These are phyloP conservation scores for Neolentinus lepideus DNA, from an alignment of 1,284 basidiomycete genomes.

Conservation along the genomic window DNA sequence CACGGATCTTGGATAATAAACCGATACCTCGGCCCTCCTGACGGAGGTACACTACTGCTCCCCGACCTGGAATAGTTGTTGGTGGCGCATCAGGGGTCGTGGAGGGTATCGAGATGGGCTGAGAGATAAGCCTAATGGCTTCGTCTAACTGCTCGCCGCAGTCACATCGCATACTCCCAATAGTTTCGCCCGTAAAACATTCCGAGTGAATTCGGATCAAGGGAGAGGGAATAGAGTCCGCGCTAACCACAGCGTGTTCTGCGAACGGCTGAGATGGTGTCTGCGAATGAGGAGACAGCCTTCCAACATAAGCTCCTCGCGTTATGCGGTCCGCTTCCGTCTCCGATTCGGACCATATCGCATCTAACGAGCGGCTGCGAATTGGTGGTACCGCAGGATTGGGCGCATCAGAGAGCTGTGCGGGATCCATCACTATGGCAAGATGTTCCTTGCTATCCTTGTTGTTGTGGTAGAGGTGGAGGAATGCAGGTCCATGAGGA, in stretches of 20 bases:
- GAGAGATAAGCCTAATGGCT: conserved; percentile 87
- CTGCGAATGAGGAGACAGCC: conserved; percentile 57
- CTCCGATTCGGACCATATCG: conserved; percentile 81
- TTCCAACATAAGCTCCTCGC: conserved; percentile 90
- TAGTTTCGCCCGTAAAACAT: conserved; percentile 98
- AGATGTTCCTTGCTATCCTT: conserved; percentile 92
- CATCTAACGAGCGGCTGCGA: conserved; percentile 79
- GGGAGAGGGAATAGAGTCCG: conserved; percentile 55
- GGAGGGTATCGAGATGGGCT: conserved; percentile 49
- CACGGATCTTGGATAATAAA: conserved; percentile 90
- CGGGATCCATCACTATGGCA: conserved; percentile 92
- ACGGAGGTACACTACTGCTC: conserved; percentile 94
- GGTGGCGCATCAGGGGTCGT: conserved; percentile 20
- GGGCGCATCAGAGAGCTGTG: conserved; percentile 51
- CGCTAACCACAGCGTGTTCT: conserved; percentile 13
- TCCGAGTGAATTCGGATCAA: conserved; percentile 97
- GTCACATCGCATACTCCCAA: conserved; percentile 98
- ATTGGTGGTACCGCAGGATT: conserved; percentile 47
- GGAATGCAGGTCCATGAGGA: conserved; percentile 88
- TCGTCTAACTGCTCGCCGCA: conserved; percentile 99
- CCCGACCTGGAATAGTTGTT: conserved; percentile 66
- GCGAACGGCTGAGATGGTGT: conserved; percentile 41
- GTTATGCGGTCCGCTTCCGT: conserved; percentile 92
- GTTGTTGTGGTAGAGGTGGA: conserved; percentile 94
- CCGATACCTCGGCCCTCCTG: conserved; percentile 99